phyloP scores from a whole-genome alignment of 1,139 yeast species.

The Hyphopichia buzzinii region DNA sequence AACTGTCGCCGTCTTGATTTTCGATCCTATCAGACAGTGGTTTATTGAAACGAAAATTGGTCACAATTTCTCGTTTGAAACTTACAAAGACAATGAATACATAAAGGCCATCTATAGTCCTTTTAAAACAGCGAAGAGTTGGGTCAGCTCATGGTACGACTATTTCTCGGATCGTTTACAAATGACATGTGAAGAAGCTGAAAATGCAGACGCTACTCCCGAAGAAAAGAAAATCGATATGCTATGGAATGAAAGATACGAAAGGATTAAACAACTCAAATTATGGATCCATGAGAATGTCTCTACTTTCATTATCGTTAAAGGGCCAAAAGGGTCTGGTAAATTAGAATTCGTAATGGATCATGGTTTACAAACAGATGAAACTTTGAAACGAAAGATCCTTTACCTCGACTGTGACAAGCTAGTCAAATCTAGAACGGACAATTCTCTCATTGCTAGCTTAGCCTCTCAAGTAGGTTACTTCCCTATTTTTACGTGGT shows the following conservation, averaged over 20 bases:
- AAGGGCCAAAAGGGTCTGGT: conserved; percentile 95
- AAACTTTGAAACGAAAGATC: conserved; percentile 47
- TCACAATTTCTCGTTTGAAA: conserved; percentile 37
- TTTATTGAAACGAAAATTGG: conserved; percentile 74
- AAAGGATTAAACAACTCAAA: conserved; percentile 63
- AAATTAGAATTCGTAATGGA: conserved; percentile 77
- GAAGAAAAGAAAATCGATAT: conserved; percentile 29
- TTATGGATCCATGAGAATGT: conserved; percentile 82
- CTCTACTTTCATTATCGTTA: conserved; percentile 78
- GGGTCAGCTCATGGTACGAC: conserved; percentile 30
- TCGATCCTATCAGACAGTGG: conserved; percentile 89
- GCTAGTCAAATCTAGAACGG: conserved; percentile 70
- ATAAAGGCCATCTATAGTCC: conserved; percentile 29
- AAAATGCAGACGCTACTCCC: conserved; percentile 8
- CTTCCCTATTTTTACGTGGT: conserved; percentile 92
- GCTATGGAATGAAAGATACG: conserved; percentile 71
- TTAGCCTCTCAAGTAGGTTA: conserved; percentile 83
- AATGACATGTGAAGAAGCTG: conserved; percentile 13
- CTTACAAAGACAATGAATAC: conserved; percentile 30
- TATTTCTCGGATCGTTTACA: conserved; percentile 23
- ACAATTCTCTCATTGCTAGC: conserved; percentile 60
- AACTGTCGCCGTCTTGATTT: conserved; percentile 76
- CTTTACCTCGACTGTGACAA: conserved; percentile 77
- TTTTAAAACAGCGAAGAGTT: conserved; percentile 17
- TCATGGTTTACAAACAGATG: conserved; percentile 55